Evolutionary conservation across 768 basidiomycete species (phyloP).

Genomic region (Kwoniella sp.): DNA sequence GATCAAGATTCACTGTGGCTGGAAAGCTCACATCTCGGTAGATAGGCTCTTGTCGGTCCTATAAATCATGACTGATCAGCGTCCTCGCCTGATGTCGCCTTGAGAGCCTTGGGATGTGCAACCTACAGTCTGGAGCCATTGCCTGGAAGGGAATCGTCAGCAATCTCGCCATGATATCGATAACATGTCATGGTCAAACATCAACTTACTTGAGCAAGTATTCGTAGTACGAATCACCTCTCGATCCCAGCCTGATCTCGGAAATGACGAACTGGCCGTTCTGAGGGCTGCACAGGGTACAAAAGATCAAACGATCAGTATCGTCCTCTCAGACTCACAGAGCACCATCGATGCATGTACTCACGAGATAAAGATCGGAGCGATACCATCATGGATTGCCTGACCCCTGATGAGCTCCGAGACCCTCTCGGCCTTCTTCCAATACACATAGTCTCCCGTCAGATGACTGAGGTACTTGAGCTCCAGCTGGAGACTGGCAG

Average conservation of each 20-base stretch:
- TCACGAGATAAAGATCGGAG: conserved; percentile 82
- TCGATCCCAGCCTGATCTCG: conserved; percentile 83
- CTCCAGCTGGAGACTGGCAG: conserved; percentile 86
- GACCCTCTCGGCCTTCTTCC: conserved; percentile 74
- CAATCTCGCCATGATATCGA: background rate
- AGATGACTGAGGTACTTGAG: conserved; percentile 81
- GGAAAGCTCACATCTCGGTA: conserved; percentile 69
- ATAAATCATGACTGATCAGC: conserved; percentile 18
- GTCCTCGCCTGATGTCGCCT: no score
- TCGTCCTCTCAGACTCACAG: background rate
- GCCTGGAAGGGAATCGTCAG: conserved; percentile 61
- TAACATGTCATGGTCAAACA: background rate
- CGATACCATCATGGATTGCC: conserved; percentile 70
- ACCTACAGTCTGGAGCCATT: conserved; percentile 77
- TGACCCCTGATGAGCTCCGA: conserved; percentile 72
- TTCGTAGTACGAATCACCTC: conserved; percentile 93
- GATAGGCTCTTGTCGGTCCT: conserved; percentile 70
- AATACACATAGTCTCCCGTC: conserved; percentile 76
- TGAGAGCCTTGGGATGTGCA: background rate
- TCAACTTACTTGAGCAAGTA: conserved; percentile 70
- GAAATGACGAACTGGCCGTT: conserved; percentile 66
- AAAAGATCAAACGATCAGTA: background rate
- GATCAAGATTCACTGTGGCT: background rate
- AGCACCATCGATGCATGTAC: conserved; percentile 32
- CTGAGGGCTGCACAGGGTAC: conserved; percentile 57